Base-by-base conservation (phyloP, 176 grass and related monocot species). In the Chloris gayana region DNA sequence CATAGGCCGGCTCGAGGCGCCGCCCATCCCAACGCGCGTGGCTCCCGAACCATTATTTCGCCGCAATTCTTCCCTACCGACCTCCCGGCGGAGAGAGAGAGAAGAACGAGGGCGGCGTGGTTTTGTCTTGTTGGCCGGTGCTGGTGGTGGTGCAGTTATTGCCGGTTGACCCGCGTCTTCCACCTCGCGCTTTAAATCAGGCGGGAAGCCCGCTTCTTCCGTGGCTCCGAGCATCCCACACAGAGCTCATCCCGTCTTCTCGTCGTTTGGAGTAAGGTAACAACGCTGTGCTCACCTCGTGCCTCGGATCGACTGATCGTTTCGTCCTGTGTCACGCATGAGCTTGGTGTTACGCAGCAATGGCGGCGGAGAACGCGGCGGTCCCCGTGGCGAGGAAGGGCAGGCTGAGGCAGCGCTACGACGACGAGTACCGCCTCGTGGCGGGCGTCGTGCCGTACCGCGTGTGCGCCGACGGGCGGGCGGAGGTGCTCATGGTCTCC, bases 401-500 rank as follows among this genome's bases (percentile, higher is more conserved):
- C 6, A 70, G 91, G 65, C 79, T 85, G 24, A 79, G 79, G 69
- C 91, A 94, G 79, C 88, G 91, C 14, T 94, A 94, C 69, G 91
- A 94, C 30, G 27, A 64, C 73, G 81, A 91, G 57, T 94, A 91
- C 83, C 91, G 91, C n/a, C 91, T 94, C 49, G 91, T 94, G 9
- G 41, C 41, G 9, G 41, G 41, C 12, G 41, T 44, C 41, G 41
- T 44, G 41, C 41, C 41, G 41, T 44, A 44, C 41, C 41, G 41
- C 41, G 41, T 44, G 41, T 8, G 10, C 41, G 41, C 41, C 24
- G 73, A 67, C 18, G 87, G 86, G 24, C 77, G 63, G 27, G 18
- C 91, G 17, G 64, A 94, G 74, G 92, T 97, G 70, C 92, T 97
- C 65, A 97, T 97, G 92, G 87, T 97, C 41, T 90, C 92, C 77